Percentiles rank a stretch among this genome's conserved stretches.
Evolutionary conservation across 75 land plant genomes (phyloP).

Genomic region (Chamaecyparis obtusa): DNA sequence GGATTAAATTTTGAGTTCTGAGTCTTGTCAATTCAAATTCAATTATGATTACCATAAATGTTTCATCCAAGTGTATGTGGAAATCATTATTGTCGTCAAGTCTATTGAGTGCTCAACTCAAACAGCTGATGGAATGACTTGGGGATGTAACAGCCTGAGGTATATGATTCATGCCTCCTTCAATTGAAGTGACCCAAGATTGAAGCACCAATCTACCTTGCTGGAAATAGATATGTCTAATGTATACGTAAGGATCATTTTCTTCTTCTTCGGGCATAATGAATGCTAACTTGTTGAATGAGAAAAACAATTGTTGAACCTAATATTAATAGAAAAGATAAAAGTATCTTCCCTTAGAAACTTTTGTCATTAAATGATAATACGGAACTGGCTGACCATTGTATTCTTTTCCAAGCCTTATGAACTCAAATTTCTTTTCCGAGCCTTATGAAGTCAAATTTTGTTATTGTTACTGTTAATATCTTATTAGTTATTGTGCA

Average conservation of each 20-base stretch:
- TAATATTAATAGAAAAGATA: too few species aligned
- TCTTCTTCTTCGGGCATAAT: too few species aligned
- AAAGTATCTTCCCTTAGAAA: too few species aligned
- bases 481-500: neutral
- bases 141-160: neutral
- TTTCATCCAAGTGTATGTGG: too few species aligned
- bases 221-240: neutral
- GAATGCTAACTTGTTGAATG: too few species aligned
- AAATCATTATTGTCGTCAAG: too few species aligned
- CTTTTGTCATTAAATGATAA: too few species aligned
- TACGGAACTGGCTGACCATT: too few species aligned
- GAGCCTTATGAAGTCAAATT: neutral
- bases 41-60: too few species aligned
- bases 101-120: too few species aligned
- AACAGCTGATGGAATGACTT: neutral
- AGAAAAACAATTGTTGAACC: too few species aligned
- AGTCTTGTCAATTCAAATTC: neutral
- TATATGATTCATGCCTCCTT: neutral
- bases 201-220: neutral
- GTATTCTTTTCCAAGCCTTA: neutral
- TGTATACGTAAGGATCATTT: neutral
- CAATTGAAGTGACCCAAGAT: neutral
- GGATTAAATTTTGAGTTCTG: neutral
- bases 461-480: too few species aligned
- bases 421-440: neutral